Base-by-base conservation (phyloP, 2,329 filamentous ascomycete genomes). In the Diaporthe eres region DNA sequence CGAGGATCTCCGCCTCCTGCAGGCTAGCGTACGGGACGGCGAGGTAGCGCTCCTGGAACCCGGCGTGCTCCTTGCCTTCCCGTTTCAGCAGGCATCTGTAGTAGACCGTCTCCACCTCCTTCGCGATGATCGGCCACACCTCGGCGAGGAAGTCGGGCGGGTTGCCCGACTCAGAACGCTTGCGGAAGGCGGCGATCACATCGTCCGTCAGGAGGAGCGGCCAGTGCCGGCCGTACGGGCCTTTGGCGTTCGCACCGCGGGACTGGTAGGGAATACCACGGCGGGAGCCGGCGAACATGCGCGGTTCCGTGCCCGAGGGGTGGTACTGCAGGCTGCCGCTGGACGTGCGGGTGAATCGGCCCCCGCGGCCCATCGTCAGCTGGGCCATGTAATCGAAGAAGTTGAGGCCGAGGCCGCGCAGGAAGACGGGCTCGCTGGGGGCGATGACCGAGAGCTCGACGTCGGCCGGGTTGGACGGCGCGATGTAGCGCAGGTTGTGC, bases 31-130 rank as follows among this genome's bases (percentile, higher is more conserved):
- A 47, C 2, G 49, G 39, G 39, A 25, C 57, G 15, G 70, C 70
- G 55, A 72, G 70, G 39, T 47, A 61, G 17, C 70, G 53, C 55
- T 31, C 19, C 34, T 58, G 70, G 55, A 72, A 72, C 2, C 44
- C 39, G 22, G 37, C 28, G 25, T 22, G 15, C 17, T 72, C 17
- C n/a, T 58, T 58, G 15, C 61, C 25, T n/a, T 49, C 13, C 25
- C 10, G 42, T 42, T 49, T 65, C 39, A 72, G 57, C 15, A 72
- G 39, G 0, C 17, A 25, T 1, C n/a, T 25, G 39, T 72, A 72
- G 19, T 72, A 72, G 3, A 72, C 70, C 9, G 70, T 61, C 70
- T 72, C 70, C 5, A 72, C 70, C 51, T 72, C 70, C 57, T 72
- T 72, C 2, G 70, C 70, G 8, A 60, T 28, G 15, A 72, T 25